These are phyloP conservation scores for Achaetomiella virescens DNA, from an alignment of 495 filamentous ascomycete species.

Conservation along the genomic window DNA sequence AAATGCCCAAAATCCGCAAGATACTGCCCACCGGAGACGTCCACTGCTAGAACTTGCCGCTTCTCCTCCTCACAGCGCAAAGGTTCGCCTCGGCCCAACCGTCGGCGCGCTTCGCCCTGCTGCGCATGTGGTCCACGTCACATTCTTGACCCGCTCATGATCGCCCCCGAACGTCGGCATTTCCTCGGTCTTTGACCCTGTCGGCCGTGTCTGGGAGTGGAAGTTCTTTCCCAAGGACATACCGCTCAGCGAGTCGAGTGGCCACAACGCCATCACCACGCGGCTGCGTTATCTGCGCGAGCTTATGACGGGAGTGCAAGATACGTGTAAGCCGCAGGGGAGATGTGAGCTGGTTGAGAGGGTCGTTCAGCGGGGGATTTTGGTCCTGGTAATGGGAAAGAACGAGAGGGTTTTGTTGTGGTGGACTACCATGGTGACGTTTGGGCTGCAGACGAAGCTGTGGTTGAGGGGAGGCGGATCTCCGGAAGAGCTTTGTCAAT, in stretches of 20 bases:
- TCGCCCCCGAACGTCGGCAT: slow-evolving; percentile 29
- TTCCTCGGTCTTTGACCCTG: slow-evolving; percentile 35
- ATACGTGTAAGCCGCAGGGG: too few species aligned
- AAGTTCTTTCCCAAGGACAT: slow-evolving; percentile 49
- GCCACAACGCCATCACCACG: slow-evolving; percentile 30
- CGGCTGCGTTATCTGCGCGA: too few species aligned
- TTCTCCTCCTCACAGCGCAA: slow-evolving; percentile 24
- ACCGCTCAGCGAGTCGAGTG: slow-evolving; percentile 38
- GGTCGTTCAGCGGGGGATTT: too few species aligned
- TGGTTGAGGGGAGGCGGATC: slow-evolving; percentile 48
- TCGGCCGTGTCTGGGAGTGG: slow-evolving; percentile 41
- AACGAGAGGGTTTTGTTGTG: too few species aligned
- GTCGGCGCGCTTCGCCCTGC: slow-evolving; percentile 35
- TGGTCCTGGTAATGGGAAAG: too few species aligned
- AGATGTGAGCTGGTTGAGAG: too few species aligned
- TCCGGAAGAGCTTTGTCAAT: slow-evolving; percentile 50
- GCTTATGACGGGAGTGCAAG: too few species aligned
- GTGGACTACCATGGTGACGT: too few species aligned
- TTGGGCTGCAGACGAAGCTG: slow-evolving; percentile 28
- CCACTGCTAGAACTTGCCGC: slow-evolving; percentile 27
- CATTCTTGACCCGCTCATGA: slow-evolving; percentile 49
- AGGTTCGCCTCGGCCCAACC: slow-evolving; percentile 24
- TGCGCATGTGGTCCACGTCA: slow-evolving; percentile 45
- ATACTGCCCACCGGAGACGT: slow-evolving; percentile 21
- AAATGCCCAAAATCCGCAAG: slow-evolving; percentile 1